These are phyloP conservation scores for Penicillium crystallinum DNA, from an alignment of 495 filamentous ascomycete species.

Conservation along the genomic window DNA sequence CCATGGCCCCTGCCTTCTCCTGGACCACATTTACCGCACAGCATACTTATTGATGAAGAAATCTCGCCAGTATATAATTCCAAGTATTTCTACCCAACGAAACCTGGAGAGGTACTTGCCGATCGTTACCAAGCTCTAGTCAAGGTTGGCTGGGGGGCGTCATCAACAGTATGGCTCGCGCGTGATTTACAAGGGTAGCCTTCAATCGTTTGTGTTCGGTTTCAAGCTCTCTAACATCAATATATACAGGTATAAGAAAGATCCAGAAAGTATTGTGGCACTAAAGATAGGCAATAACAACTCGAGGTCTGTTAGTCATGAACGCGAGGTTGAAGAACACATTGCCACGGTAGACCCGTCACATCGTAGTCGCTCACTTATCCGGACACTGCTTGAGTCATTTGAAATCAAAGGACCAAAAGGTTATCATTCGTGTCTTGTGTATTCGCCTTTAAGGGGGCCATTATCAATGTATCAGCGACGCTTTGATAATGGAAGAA, in stretches of 20 bases:
- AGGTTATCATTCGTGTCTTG: constrained; percentile 32
- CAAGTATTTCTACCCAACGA: constrained; percentile 39
- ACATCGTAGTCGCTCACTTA: constrained; percentile 29
- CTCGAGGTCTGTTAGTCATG: constrained; percentile 28
- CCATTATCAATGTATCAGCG: constrained; percentile 31
- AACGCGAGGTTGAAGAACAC: constrained; percentile 34
- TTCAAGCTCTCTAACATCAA: constrained; percentile 27
- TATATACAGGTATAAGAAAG: constrained; percentile 25
- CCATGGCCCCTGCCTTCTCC: constrained; percentile 27
- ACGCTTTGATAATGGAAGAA: constrained; percentile 24
- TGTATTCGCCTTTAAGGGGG: constrained; percentile 38
- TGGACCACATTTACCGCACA: constrained; percentile 22
- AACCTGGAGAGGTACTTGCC: constrained; percentile 37
- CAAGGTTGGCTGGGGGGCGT: constrained; percentile 41
- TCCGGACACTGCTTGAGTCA: constrained; percentile 23
- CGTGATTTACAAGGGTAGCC: constrained; percentile 29
- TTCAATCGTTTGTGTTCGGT: constrained; percentile 16
- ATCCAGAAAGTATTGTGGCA: constrained; percentile 34
- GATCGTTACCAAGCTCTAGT: constrained; percentile 36
- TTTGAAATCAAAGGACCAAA: constrained; percentile 27
- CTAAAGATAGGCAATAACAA: constrained; percentile 37
- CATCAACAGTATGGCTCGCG: constrained; percentile 42
- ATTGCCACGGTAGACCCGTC: constrained; percentile 29
- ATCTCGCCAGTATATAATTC: constrained; percentile 33
- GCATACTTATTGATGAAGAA: constrained; percentile 33